Conservation (phyloP, 1,284 basidiomycete genomes). For the Trametes sp. region DNA sequence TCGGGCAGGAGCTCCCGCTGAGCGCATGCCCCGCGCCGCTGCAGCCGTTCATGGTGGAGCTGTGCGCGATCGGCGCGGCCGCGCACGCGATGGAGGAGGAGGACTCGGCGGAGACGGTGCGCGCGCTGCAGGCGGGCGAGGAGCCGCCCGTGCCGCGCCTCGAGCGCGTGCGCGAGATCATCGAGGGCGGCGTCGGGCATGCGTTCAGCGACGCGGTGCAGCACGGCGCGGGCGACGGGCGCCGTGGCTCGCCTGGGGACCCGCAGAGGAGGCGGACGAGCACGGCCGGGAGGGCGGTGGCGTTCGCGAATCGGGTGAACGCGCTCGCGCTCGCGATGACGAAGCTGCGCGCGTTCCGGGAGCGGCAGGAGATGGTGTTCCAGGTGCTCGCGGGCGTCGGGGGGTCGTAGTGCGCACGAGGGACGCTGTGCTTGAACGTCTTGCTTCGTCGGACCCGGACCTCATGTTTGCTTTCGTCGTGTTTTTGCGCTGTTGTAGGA, state of each 20-base stretch:
- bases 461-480: too few relatives aligned
- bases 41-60: slow-evolving; percentile 72
- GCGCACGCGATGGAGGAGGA: slow-evolving; percentile 61
- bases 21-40: slow-evolving; percentile 64
- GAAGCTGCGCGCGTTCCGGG: slow-evolving; percentile 70
- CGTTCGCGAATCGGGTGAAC: slow-evolving; percentile 79
- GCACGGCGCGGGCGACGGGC: slow-evolving; percentile 1
- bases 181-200: slow-evolving; percentile 65
- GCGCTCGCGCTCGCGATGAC: slow-evolving; percentile 74
- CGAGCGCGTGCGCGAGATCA: slow-evolving; percentile 64
- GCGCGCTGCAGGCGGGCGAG: slow-evolving; percentile 52
- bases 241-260: slow-evolving; percentile 20
- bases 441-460: too few relatives aligned
- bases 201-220: slow-evolving; percentile 26
- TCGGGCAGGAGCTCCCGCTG: slow-evolving; percentile 58
- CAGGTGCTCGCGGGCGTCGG: slow-evolving; percentile 61
- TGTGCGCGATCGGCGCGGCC: slow-evolving; percentile 61
- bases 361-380: slow-evolving; percentile 76
- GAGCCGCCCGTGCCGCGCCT: slow-evolving; percentile 59
- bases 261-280: slow-evolving; percentile 41
- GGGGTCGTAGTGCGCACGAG: neutral
- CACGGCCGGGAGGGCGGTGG: slow-evolving; percentile 63
- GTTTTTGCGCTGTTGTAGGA: neutral
- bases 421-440: neutral
- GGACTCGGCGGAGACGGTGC: slow-evolving; percentile 64